A percentile compares a stretch with the other conserved stretches of the same genome.
These are phyloP conservation scores for Myxozyma kluyveri DNA, from an alignment of 805 yeast species.

Conservation along the genomic window DNA sequence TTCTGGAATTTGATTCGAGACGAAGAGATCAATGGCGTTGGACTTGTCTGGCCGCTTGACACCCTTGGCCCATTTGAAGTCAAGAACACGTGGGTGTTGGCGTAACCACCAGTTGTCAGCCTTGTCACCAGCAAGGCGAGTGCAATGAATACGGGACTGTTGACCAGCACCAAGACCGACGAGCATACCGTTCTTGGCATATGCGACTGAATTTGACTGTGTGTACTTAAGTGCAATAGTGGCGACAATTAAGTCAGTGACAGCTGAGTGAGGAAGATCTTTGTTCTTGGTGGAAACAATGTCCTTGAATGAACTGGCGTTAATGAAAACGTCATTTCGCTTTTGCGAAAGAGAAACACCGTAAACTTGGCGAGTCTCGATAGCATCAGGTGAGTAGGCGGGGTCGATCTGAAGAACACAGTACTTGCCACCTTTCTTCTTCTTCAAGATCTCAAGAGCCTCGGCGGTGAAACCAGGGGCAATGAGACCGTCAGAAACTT, in stretches of 20 bases:
- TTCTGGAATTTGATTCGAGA: conserved; percentile 86
- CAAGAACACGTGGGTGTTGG: conserved; percentile 93
- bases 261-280: conserved; percentile 84
- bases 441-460: conserved; percentile 81
- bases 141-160: conserved; percentile 98
- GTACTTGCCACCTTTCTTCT: conserved; percentile 97
- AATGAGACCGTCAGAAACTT: conserved; percentile 97
- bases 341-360: conserved; percentile 95
- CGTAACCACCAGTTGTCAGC: conserved; percentile 99
- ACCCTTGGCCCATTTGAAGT: conserved; percentile 96
- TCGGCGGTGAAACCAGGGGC: conserved; percentile 96
- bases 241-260: conserved; percentile 92
- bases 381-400: conserved; percentile 72
- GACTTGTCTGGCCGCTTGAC: conserved; percentile 98
- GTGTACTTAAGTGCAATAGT: conserved; percentile 97
- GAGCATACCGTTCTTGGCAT: conserved; percentile 99
- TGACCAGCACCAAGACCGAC: conserved; percentile 99
- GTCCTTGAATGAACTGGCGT: conserved; percentile 85
- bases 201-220: conserved; percentile 97
- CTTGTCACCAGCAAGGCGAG: conserved; percentile 98
- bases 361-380: conserved; percentile 92
- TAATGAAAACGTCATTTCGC: conserved; percentile 96
- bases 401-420: conserved; percentile 96
- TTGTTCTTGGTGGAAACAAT: conserved; percentile 78
- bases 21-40: conserved; percentile 93